Evolutionary conservation across 345 rosid genomes (phyloP).

Genomic region (Populus nigra): DNA sequence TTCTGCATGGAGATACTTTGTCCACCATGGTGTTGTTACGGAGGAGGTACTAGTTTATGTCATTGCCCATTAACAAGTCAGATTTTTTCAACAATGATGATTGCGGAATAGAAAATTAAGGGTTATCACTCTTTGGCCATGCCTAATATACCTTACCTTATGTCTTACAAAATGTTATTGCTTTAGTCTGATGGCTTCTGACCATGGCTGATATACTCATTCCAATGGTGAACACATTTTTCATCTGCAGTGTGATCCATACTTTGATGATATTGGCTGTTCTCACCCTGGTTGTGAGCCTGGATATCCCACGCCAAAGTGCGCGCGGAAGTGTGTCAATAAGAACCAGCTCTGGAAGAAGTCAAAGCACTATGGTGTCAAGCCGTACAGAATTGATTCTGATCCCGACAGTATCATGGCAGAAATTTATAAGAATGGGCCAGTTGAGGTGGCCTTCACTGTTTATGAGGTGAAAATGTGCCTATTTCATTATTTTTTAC

Average conservation of each 20-base stretch:
- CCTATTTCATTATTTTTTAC: not conserved
- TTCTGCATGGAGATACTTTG: constrained; percentile 82
- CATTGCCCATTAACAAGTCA: not conserved
- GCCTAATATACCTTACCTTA: not conserved
- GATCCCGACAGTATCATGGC: constrained; percentile 76
- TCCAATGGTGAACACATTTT: constrained; percentile 1
- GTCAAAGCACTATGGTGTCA: constrained; percentile 75
- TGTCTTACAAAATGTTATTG: not conserved
- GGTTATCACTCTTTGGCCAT: not conserved
- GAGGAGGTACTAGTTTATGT: constrained; percentile 57
- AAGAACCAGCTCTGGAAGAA: constrained; percentile 68
- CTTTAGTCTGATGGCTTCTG: constrained; percentile 9
- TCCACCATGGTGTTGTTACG: constrained; percentile 74
- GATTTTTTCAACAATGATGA: not conserved
- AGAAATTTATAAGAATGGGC: constrained; percentile 83
- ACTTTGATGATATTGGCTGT: constrained; percentile 82
- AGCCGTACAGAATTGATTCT: constrained; percentile 64
- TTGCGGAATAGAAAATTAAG: not conserved
- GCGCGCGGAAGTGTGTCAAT: constrained; percentile 63
- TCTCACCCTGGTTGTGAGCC: constrained; percentile 99
- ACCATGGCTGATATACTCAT: constrained; percentile 5
- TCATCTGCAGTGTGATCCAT: constrained; percentile 74
- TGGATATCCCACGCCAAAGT: constrained; percentile 74
- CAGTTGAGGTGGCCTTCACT: constrained; percentile 85
- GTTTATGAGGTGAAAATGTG: constrained; percentile 73